Evolutionary conservation across 192 early-diverging fungal genomes (phyloP).

Genomic region (Physocladia obscura): DNA sequence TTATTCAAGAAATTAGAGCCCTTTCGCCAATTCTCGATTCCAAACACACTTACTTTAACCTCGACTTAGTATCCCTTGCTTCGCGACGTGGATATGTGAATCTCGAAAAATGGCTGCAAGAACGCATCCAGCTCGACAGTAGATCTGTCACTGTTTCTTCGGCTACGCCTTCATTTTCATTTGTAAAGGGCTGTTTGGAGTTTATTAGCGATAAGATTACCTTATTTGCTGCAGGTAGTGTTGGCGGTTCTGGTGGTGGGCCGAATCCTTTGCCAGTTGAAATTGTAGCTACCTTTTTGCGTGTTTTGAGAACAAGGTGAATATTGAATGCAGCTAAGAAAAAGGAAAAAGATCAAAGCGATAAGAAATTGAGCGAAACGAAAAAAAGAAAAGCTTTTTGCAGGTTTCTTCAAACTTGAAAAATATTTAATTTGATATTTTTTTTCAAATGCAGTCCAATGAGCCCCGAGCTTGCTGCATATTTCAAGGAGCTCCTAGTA

Average conservation of each 20-base stretch:
- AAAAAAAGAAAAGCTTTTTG: too few species aligned
- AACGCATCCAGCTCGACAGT: conserved; percentile 62
- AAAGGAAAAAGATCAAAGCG: too few species aligned
- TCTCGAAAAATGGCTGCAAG: conserved; percentile 82
- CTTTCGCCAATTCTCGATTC: conserved; percentile 68
- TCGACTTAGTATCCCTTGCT: conserved; percentile 79
- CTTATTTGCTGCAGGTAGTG: conserved; percentile 16
- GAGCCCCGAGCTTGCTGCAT: conserved; percentile 48
- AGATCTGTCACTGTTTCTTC: too few species aligned
- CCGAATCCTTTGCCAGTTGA: conserved; percentile 54
- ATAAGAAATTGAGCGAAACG: too few species aligned
- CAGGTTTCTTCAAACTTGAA: too few species aligned
- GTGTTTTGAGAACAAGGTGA: conserved; percentile 50
- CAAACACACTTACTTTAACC: conserved; percentile 67
- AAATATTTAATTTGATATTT: neutral
- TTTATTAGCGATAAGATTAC: conserved; percentile 69
- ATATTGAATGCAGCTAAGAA: too few species aligned
- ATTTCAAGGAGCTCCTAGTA: conserved; percentile 22
- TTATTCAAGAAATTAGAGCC: conserved; percentile 78
- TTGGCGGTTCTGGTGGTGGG: neutral
- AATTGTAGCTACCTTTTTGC: conserved; percentile 66
- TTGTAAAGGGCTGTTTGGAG: conserved; percentile 72
- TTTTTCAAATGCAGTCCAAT: conserved; percentile 40
- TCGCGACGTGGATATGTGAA: conserved; percentile 76
- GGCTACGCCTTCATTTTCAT: conserved; percentile 48